Evolutionary conservation across 2,329 filamentous ascomycete genomes (phyloP).

Genomic region (Ascochyta clinopodiicola): DNA sequence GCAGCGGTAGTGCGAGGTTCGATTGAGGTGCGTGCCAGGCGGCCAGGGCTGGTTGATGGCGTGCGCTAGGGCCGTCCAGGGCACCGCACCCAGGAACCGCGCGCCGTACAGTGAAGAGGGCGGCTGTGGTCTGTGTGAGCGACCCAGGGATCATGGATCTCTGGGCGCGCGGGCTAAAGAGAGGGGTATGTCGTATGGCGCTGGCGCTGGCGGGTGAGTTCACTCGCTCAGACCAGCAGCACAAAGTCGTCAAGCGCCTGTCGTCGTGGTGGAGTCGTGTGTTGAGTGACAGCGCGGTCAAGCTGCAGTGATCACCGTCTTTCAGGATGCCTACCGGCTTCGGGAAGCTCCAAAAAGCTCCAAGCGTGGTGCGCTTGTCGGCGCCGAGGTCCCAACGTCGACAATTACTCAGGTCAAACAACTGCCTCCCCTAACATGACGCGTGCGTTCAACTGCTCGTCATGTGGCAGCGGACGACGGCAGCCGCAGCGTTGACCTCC

Average conservation of each 20-base stretch:
- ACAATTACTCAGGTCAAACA: constrained; percentile 13
- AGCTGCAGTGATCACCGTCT: constrained; percentile 9
- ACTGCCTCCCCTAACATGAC: constrained; percentile 5
- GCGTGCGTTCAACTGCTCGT: constrained; percentile 11
- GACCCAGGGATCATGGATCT: constrained; percentile 31
- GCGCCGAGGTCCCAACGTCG: constrained; percentile 17
- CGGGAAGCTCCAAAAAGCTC: constrained; percentile 5
- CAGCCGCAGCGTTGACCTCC: constrained; percentile 10
- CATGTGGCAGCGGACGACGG: constrained; percentile 9
- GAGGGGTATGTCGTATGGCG: constrained; percentile 31
- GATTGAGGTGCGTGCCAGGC: constrained; percentile 32
- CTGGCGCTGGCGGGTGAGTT: constrained; percentile 20
- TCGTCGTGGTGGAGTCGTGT: constrained; percentile 8
- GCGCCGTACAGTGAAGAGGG: constrained; percentile 30
- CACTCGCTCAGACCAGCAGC: constrained; percentile 32
- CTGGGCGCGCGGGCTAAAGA: constrained; percentile 25
- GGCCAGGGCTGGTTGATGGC: constrained; percentile 31
- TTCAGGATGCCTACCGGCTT: constrained; percentile 3
- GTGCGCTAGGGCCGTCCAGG: constrained; percentile 39
- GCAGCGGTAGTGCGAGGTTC: constrained; percentile 35
- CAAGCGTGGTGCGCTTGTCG: constrained; percentile 9
- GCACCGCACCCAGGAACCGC: constrained; percentile 32
- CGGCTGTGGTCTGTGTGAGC: constrained; percentile 38
- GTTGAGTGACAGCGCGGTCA: constrained; percentile 15
- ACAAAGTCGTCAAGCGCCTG: constrained; percentile 2